Percentiles rank a stretch among this genome's conserved stretches.
These are phyloP conservation scores for Yamadazyma sp. DNA, from an alignment of 805 yeast genomes.

Conservation along the genomic window DNA sequence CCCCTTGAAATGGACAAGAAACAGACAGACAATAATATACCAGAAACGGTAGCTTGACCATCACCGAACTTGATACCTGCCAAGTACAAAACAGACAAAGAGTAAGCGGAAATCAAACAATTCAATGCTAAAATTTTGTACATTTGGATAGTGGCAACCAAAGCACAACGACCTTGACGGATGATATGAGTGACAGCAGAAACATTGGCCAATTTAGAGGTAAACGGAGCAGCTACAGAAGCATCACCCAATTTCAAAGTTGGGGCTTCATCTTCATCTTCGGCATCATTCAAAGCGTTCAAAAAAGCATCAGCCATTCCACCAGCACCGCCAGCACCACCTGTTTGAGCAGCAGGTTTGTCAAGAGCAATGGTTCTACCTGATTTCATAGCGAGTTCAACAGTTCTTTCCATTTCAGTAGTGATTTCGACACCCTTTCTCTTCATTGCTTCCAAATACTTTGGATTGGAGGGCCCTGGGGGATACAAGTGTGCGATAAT, in stretches of 20 bases:
- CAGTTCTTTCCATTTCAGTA: slow-evolving; percentile 65
- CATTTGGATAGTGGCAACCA: slow-evolving; percentile 98
- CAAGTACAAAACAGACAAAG: slow-evolving; percentile 86
- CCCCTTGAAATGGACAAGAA: slow-evolving; percentile 95
- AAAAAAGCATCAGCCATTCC: slow-evolving; percentile 61
- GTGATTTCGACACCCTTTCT: slow-evolving; percentile 78
- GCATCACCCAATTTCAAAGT: slow-evolving; percentile 95
- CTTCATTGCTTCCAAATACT: slow-evolving; percentile 82
- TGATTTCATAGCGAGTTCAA: slow-evolving; percentile 48
- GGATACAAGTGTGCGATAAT: slow-evolving; percentile 94
- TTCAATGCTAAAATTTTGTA: slow-evolving; percentile 95
- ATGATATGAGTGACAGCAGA: slow-evolving; percentile 89
- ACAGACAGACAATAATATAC: slow-evolving; percentile 86
- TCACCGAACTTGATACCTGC: slow-evolving; percentile 99
- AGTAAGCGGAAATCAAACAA: slow-evolving; percentile 95
- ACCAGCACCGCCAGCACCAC: slow-evolving; percentile 25
- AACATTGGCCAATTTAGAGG: slow-evolving; percentile 90
- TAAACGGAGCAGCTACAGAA: slow-evolving; percentile 98
- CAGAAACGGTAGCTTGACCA: slow-evolving; percentile 97
- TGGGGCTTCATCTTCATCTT: slow-evolving; percentile 85
- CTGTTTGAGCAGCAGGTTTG: slow-evolving; percentile 30
- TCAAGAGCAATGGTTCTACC: slow-evolving; percentile 21
- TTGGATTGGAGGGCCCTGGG: slow-evolving; percentile 90
- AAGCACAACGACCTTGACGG: slow-evolving; percentile 97
- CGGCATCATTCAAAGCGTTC: slow-evolving; percentile 51